Evolutionary conservation across 768 basidiomycete genomes (phyloP).

Genomic region (Melanogaster broomeanus): DNA sequence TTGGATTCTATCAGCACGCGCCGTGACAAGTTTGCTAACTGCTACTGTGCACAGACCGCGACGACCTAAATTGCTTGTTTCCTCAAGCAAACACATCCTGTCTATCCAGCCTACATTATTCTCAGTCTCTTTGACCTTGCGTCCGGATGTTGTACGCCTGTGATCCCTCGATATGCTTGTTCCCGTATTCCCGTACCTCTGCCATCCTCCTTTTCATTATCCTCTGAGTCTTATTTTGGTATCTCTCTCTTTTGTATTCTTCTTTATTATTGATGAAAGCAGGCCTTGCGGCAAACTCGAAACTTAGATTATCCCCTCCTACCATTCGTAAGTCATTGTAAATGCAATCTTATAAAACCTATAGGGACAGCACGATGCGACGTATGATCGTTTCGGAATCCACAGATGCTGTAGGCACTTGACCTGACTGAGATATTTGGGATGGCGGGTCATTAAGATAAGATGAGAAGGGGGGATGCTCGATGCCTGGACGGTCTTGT

Average conservation of each 20-base stretch:
- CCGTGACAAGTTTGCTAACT: background rate
- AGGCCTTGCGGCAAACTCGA: background rate
- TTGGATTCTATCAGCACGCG: background rate
- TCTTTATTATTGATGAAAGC: conserved; percentile 17
- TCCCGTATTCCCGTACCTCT: conserved; percentile 8
- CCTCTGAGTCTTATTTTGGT: conserved; percentile 28
- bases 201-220: conserved; percentile 18
- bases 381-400: no score
- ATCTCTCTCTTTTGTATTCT: conserved; percentile 28
- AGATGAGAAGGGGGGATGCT: no score
- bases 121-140: conserved; percentile 9
- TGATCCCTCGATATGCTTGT: conserved; percentile 31
- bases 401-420: no score
- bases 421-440: no score
- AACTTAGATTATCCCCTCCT: background rate
- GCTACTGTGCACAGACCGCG: background rate
- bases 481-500: no score
- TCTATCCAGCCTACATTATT: conserved; percentile 1
- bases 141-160: conserved; percentile 26
- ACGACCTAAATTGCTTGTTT: background rate
- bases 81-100: background rate
- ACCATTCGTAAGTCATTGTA: no score
- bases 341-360: no score
- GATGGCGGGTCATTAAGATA: no score
- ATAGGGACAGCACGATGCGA: background rate